These are phyloP conservation scores for Nigrograna mackinnonii DNA, from an alignment of 2,329 filamentous ascomycete species.

Conservation along the genomic window DNA sequence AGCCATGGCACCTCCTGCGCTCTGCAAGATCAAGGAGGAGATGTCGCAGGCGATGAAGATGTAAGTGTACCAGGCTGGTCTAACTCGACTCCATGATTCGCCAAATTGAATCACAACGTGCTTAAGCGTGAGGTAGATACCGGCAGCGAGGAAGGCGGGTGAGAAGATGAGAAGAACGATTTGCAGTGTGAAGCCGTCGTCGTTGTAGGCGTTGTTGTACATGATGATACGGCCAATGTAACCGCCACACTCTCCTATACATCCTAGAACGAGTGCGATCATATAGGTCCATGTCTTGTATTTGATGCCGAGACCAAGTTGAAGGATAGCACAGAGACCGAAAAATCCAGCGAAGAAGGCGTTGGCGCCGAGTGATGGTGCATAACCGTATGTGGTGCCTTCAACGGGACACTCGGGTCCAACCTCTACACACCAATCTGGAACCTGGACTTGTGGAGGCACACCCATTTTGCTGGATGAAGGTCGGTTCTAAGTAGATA, in stretches of 20 bases:
- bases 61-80: conserved; percentile 54
- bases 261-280: conserved; percentile 50
- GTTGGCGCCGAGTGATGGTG: conserved; percentile 54
- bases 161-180: conserved; percentile 61
- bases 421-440: neutral
- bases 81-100: conserved; percentile 20
- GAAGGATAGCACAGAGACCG: conserved; percentile 53
- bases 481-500: too few species aligned
- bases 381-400: conserved; percentile 56
- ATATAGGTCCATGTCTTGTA: conserved; percentile 59
- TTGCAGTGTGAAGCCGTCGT: conserved; percentile 52
- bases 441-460: too few species aligned
- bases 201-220: conserved; percentile 56
- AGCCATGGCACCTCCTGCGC: conserved; percentile 58
- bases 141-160: conserved; percentile 58
- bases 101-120: conserved; percentile 60
- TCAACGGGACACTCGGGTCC: conserved; percentile 45
- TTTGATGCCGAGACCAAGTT: conserved; percentile 50
- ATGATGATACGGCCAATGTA: conserved; percentile 60
- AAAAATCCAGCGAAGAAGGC: conserved; percentile 56
- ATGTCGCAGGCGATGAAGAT: conserved; percentile 63
- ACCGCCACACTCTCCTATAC: conserved; percentile 56
- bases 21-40: conserved; percentile 59
- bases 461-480: too few species aligned
- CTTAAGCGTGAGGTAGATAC: conserved; percentile 59